These are phyloP conservation scores for Botryosphaeria dothidea DNA, from an alignment of 2,329 filamentous ascomycete species.

Conservation along the genomic window DNA sequence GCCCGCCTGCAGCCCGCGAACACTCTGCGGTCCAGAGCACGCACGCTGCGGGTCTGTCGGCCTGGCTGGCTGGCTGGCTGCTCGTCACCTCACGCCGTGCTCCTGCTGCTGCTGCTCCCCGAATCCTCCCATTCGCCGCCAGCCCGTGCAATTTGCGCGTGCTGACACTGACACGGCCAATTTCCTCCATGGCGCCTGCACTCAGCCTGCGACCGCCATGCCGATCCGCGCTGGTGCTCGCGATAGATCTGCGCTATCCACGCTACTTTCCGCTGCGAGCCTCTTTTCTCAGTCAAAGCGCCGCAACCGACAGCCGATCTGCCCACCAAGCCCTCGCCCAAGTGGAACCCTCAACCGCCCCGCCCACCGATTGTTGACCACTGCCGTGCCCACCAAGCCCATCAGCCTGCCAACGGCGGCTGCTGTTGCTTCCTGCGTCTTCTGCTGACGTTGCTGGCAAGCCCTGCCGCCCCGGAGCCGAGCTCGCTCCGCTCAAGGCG, in stretches of 20 bases:
- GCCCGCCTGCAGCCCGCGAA: not conserved
- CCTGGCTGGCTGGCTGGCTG: no score
- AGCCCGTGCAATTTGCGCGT: not conserved
- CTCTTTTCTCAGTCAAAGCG: slow-evolving; percentile 15
- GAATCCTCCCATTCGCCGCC: not conserved
- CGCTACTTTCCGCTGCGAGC: slow-evolving; percentile 8
- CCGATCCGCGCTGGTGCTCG: slow-evolving; percentile 3
- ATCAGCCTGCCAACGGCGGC: not conserved
- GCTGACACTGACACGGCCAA: not conserved
- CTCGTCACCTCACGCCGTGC: not conserved
- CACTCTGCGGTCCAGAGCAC: not conserved
- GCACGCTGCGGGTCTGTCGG: not conserved
- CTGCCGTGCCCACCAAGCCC: not conserved
- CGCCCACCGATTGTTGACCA: not conserved
- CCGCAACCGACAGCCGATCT: slow-evolving; percentile 11
- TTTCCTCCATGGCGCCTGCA: not conserved
- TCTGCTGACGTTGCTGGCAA: not conserved
- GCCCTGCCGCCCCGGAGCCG: not conserved
- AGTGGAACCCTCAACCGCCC: not conserved
- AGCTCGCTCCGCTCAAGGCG: not conserved
- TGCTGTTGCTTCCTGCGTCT: not conserved
- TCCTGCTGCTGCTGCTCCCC: not conserved
- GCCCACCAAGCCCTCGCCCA: not conserved
- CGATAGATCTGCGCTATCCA: slow-evolving; percentile 11
- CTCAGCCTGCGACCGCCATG: not conserved